phyloP scores from a whole-genome alignment of 148 eudicot genomes.

The Amaranthus cruentus region DNA sequence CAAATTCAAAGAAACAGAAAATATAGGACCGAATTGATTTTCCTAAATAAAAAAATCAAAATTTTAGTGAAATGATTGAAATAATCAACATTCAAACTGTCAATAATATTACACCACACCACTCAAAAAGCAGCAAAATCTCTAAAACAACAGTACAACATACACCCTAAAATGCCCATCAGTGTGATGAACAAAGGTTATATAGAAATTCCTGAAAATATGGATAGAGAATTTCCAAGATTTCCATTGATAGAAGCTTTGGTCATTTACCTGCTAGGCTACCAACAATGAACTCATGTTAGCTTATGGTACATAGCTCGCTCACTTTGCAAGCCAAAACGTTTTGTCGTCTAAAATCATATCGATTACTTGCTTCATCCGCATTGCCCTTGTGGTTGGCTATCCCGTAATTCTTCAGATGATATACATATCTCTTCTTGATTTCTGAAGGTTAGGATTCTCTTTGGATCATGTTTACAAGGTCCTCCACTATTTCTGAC shows the following conservation, averaged over 20 bases:
- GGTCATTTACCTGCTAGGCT: background rate
- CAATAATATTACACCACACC: constrained; percentile 16
- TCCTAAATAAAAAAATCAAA: background rate
- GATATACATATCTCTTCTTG: background rate
- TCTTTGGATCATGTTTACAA: constrained; percentile 60
- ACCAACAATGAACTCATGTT: constrained; percentile 5
- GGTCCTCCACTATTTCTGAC: constrained; percentile 84
- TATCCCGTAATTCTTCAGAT: background rate
- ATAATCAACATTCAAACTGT: background rate
- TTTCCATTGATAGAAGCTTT: background rate
- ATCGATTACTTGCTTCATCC: background rate
- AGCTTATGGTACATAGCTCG: constrained; percentile 14
- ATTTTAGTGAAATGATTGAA: constrained; percentile 5
- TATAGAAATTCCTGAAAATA: background rate
- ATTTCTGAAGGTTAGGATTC: constrained; percentile 15
- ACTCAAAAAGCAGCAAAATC: constrained; percentile 1
- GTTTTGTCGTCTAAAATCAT: background rate
- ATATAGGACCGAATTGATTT: background rate
- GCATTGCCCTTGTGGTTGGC: background rate
- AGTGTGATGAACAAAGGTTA: constrained; percentile 19
- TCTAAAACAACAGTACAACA: background rate
- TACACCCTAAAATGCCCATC: constrained; percentile 26
- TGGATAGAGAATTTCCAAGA: background rate
- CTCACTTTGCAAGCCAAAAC: background rate
- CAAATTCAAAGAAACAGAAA: no score